Conservation (phyloP, 805 yeast genomes). For the Danielozyma ontarioensis region DNA sequence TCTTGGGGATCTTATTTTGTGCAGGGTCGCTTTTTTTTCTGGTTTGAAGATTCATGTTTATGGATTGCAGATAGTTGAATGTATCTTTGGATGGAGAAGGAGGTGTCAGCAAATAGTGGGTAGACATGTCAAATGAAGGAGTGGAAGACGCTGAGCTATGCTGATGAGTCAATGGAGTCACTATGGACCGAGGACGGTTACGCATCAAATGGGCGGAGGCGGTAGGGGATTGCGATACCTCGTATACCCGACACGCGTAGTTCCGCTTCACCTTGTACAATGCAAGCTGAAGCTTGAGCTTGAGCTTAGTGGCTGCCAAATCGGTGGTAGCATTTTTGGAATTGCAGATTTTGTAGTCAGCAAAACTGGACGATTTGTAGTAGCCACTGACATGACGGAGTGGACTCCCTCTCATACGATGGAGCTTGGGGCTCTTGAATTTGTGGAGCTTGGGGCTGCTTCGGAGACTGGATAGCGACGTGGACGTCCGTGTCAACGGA, state of each 20-base stretch:
- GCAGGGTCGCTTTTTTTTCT: slow-evolving; percentile 8
- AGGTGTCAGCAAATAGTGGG: neutral
- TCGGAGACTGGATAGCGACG: neutral
- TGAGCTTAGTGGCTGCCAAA: slow-evolving; percentile 39
- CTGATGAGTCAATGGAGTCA: no score
- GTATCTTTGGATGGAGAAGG: neutral
- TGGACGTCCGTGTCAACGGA: neutral
- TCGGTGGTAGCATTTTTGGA: slow-evolving; percentile 27
- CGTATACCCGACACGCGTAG: no score
- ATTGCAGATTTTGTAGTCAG: slow-evolving; percentile 19
- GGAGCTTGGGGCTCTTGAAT: neutral
- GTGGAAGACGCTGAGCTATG: neutral
- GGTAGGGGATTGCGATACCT: no score
- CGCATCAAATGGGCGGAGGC: no score
- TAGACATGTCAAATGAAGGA: neutral
- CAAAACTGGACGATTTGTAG: slow-evolving; percentile 16
- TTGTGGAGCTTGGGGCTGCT: neutral
- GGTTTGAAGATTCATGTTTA: slow-evolving; percentile 18
- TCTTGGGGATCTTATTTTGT: slow-evolving; percentile 4
- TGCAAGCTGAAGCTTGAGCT: slow-evolving; percentile 38
- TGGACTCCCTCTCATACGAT: neutral
- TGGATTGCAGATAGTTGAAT: slow-evolving; percentile 9
- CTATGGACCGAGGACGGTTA: no score
- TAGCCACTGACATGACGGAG: neutral
- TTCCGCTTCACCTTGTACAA: slow-evolving; percentile 30